Conservation (phyloP, 2,329 filamentous ascomycete species). For the Ceratocystis ficicola region DNA sequence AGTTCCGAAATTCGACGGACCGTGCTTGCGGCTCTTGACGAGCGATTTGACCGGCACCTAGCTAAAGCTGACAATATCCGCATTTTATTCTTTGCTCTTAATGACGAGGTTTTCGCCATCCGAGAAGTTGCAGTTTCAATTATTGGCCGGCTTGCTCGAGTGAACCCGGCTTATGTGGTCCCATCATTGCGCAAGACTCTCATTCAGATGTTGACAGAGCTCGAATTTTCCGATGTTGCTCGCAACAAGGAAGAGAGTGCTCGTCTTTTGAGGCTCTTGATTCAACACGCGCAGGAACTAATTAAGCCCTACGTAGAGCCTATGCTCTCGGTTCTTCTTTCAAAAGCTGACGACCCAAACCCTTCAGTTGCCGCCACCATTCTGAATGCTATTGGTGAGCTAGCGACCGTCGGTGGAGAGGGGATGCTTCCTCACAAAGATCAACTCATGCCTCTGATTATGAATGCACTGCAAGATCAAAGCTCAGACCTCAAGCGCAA, state of each 20-base stretch:
- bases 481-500: constrained; percentile 83
- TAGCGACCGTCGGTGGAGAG: constrained; percentile 85
- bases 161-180: constrained; percentile 95
- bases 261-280: constrained; percentile 79
- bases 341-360: constrained; percentile 76
- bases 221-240: constrained; percentile 89
- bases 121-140: constrained; percentile 92
- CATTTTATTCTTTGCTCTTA: constrained; percentile 85
- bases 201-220: constrained; percentile 88
- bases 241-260: constrained; percentile 95
- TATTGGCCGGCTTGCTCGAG: constrained; percentile 78
- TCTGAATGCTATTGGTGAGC: constrained; percentile 85
- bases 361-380: constrained; percentile 86
- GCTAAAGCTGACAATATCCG: constrained; percentile 95
- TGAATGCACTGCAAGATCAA: constrained; percentile 87
- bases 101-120: constrained; percentile 87
- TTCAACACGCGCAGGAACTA: constrained; percentile 80
- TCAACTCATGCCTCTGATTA: constrained; percentile 85
- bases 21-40: constrained; percentile 78
- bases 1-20: constrained; percentile 80
- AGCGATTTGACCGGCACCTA: constrained; percentile 91
- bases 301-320: constrained; percentile 96
- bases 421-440: constrained; percentile 90
- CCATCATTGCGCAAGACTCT: constrained; percentile 88
- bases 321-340: constrained; percentile 87